Evolutionary conservation across 208 protist genomes (phyloP).

Genomic region (Acanthamoeba lenticulata): DNA sequence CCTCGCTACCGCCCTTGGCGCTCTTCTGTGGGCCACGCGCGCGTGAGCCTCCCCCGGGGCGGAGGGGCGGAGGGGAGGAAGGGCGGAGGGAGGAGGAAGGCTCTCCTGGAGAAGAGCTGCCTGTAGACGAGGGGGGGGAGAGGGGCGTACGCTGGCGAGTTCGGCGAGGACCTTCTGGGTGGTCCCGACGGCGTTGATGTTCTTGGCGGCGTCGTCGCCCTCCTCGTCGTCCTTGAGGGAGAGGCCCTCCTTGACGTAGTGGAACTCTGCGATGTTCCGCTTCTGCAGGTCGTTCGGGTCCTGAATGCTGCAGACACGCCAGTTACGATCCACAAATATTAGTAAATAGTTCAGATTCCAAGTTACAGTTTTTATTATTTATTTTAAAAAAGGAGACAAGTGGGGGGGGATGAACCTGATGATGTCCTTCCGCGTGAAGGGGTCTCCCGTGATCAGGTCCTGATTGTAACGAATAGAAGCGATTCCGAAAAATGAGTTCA

Average conservation of each 20-base stretch:
- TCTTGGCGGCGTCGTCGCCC: constrained; percentile 42
- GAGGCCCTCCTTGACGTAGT: constrained; percentile 80
- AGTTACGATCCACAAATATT: neutral
- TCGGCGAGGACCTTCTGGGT: constrained; percentile 59
- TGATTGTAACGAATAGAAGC: neutral
- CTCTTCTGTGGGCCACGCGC: neutral
- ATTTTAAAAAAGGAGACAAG: neutral
- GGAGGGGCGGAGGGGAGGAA: neutral
- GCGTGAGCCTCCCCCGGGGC: too few species aligned
- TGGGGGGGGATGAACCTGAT: constrained; percentile 55
- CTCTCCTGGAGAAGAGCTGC: too few species aligned
- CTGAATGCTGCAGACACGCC: constrained; percentile 64
- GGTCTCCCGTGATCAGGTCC: constrained; percentile 85
- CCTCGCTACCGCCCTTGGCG: neutral
- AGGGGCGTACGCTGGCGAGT: neutral
- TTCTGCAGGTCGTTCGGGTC: constrained; percentile 80
- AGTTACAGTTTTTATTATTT: too few species aligned
- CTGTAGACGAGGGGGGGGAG: neutral
- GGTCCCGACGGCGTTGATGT: constrained; percentile 65
- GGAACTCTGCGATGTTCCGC: constrained; percentile 80
- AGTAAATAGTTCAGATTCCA: neutral
- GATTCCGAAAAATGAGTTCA: neutral
- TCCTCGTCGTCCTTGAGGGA: constrained; percentile 44
- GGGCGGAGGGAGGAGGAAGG: neutral
- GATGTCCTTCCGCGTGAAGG: constrained; percentile 89